Base-by-base conservation (phyloP, 495 filamentous ascomycete species). In the Penicillium malachiteum region DNA sequence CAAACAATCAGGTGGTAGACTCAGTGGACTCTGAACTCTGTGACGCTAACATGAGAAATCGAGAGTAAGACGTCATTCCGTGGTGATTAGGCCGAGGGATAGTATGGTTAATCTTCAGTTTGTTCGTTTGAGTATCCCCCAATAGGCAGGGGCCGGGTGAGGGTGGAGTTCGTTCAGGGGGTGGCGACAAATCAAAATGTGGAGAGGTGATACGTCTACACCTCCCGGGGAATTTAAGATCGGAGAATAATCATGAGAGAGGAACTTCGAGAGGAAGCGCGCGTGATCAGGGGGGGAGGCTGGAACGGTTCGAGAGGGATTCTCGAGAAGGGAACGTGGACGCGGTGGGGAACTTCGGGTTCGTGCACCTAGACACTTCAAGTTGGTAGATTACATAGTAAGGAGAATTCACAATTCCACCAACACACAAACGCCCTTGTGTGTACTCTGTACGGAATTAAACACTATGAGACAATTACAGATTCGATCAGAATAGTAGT, bases 21-120 rank as follows among this genome's bases (percentile, higher is more conserved):
- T 68, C 62, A 42, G 58, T 45, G 49, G 62, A 47, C 62, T 68
- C 60, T 55, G 43, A 62, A 53, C 40, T 63, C 51, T 62, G 58
- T 55, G 59, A 63, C 54, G 56, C 55, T 70, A 61, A 60, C 43
- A 49, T 35, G 58, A 39, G 52, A 51, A 39, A 45, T 41, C 48
- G 55, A 62, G 53, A 58, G 66, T 51, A 41, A 52, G 59, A 16
- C 68, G 60, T 74, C 74, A 77, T 77, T 57, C 71, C 71, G 71
- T 59, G 60, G 58, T 42, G 54, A 52, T 50, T 40, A 38, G 18
- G 21, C 34, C 17, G 13, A 48, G 14, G 6, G 18, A 13, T 9
- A 17, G 31, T 37, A 46, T 32, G 18, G 6, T 26, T 5, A 17
- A 14, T 32, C 30, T 46, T 12, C 30, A 26, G 3, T 32, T 31